These are phyloP conservation scores for Xylaria sp. DNA, from an alignment of 2,329 filamentous ascomycete genomes.

Conservation along the genomic window DNA sequence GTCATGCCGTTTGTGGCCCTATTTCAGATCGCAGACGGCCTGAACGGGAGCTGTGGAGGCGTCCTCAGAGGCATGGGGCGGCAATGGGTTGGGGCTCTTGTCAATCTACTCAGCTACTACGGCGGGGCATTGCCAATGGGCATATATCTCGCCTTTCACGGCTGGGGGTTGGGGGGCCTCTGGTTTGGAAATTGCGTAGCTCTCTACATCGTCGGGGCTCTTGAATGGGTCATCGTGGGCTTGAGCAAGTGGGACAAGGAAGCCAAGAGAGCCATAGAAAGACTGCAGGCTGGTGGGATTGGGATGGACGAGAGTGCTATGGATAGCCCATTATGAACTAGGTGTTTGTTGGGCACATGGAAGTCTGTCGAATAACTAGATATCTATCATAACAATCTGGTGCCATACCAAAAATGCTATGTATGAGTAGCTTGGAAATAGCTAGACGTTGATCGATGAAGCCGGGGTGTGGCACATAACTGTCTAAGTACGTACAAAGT, in stretches of 20 bases:
- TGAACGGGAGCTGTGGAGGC: conserved; percentile 85
- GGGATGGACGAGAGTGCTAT: background rate
- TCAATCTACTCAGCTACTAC: conserved; percentile 86
- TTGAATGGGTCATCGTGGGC: conserved; percentile 82
- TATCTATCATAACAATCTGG: too few species aligned
- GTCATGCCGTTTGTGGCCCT: conserved; percentile 87
- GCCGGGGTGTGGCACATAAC: too few species aligned
- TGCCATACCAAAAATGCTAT: too few species aligned
- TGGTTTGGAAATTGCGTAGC: conserved; percentile 87
- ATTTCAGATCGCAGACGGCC: conserved; percentile 87
- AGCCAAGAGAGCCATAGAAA: conserved; percentile 71
- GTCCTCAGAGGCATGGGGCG: conserved; percentile 82
- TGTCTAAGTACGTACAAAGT: too few species aligned
- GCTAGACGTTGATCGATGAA: too few species aligned
- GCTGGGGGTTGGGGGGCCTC: conserved; percentile 79
- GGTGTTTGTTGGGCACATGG: too few species aligned
- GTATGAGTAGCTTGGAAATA: too few species aligned
- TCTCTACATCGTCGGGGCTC: conserved; percentile 75
- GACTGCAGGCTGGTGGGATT: conserved; percentile 63
- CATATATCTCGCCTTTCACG: conserved; percentile 83
- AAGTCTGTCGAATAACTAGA: too few species aligned
- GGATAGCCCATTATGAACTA: conserved; percentile 3
- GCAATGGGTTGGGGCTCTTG: conserved; percentile 81
- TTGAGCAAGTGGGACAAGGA: conserved; percentile 78
- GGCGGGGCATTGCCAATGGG: conserved; percentile 80